A percentile compares a stretch with the other conserved stretches of the same genome.
phyloP scores from a whole-genome alignment of 2,329 filamentous ascomycete species.

The Gremmenia infestans region DNA sequence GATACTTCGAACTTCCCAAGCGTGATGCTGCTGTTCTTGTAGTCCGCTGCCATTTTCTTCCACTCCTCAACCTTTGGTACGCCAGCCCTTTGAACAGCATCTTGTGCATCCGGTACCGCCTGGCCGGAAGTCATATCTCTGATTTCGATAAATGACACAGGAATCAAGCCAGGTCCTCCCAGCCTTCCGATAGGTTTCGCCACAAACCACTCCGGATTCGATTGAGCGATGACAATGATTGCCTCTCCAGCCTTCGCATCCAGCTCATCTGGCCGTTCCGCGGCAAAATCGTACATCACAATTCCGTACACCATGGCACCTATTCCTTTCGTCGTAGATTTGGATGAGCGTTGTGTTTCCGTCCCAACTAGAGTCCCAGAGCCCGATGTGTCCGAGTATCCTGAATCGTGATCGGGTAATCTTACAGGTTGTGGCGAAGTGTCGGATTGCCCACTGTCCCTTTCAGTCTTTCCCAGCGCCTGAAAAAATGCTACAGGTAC shows the following conservation, averaged over 20 bases:
- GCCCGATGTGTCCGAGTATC: slow-evolving; percentile 62
- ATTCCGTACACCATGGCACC: slow-evolving; percentile 95
- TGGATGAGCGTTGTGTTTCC: slow-evolving; percentile 32
- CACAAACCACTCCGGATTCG: slow-evolving; percentile 98
- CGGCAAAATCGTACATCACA: slow-evolving; percentile 94
- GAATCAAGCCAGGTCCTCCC: slow-evolving; percentile 92
- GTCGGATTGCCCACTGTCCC: slow-evolving; percentile 75
- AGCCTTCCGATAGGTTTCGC: slow-evolving; percentile 97
- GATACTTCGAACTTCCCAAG: slow-evolving; percentile 79
- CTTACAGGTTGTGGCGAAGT: slow-evolving; percentile 47
- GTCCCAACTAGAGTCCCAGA: slow-evolving; percentile 31
- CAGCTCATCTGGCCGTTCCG: slow-evolving; percentile 90
- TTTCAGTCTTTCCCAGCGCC: slow-evolving; percentile 82
- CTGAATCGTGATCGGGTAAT: slow-evolving; percentile 80
- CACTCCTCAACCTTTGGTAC: slow-evolving; percentile 96
- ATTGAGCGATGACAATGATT: slow-evolving; percentile 97
- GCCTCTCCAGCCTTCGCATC: slow-evolving; percentile 93
- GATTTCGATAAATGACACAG: slow-evolving; percentile 94
- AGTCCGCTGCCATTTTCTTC: slow-evolving; percentile 99
- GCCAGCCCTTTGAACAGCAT: slow-evolving; percentile 81
- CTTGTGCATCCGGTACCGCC: slow-evolving; percentile 73
- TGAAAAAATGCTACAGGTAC: slow-evolving; percentile 96
- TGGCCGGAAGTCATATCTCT: slow-evolving; percentile 86
- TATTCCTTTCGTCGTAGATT: slow-evolving; percentile 49
- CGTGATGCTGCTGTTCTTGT: slow-evolving; percentile 98